Evolutionary conservation across 257 asterid genomes (phyloP), one percentile per base, ranked within the genome.

Genomic region (Nemophila menziesii): DNA sequence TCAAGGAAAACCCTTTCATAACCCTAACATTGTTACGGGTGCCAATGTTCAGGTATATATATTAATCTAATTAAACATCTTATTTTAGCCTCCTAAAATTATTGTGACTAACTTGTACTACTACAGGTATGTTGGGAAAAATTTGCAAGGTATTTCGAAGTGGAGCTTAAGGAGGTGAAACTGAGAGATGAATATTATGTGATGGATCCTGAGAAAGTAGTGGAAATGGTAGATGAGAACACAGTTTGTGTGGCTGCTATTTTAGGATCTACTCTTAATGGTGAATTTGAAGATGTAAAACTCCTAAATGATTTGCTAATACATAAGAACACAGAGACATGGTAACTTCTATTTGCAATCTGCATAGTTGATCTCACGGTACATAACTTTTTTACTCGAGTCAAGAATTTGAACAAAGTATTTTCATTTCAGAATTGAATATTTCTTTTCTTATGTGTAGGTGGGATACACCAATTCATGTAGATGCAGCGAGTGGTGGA

Each of bases 401-500:
- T n/a, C n/a, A 21, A 1, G 46, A 21, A 0, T 41, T 15, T 40
- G 16, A 15, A n/a, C 2, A 15, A 15, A 11, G 17, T 16, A 15
- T 42, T 18, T 42, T 8, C 10, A 4, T 4, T 43, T 15, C 10
- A 43, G 48, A 43, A n/a, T n/a, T n/a, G n/a, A n/a, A n/a, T n/a
- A n/a, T n/a, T n/a, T n/a, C n/a, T n/a, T n/a, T n/a, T n/a, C 21
- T 46, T 23, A 6, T 18, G 5, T 26, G 39, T 9, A 63, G 69
- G 39, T 81, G 94, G 96, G 81, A 76, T 39, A 81, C 93, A 17
- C 92, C 96, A 22, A 81, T 86, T 51, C 96, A 86, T 56, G 96
- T 86, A 42, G 96, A 86, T 62, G 96, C 96, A 17, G 94, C 96
- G 1, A 86, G 96, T 67, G 96, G 93, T 48, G 96, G 96, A 15